Percentiles rank a stretch among this genome's conserved stretches.
phyloP scores from a whole-genome alignment of 139 green algal species.

The Pleodorina starrii region DNA sequence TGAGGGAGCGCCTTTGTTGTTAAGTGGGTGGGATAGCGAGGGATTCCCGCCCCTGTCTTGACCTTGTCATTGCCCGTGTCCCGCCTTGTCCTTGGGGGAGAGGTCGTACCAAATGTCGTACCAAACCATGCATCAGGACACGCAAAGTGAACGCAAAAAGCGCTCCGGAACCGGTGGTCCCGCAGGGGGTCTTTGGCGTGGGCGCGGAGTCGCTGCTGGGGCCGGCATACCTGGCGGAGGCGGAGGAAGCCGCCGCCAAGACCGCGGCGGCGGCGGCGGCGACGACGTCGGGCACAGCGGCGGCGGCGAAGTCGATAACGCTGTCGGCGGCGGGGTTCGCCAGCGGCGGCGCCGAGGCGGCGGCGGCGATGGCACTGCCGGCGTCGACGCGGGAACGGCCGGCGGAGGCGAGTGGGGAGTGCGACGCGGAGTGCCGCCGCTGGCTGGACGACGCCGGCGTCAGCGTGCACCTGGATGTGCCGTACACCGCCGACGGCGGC shows the following conservation, averaged over 20 bases:
- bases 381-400: not conserved
- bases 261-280: not conserved
- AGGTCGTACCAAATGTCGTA: too few relatives aligned
- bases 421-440: not conserved
- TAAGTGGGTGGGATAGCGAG: too few relatives aligned
- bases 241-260: too few relatives aligned
- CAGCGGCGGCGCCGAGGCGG: not conserved
- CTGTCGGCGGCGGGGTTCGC: too few relatives aligned
- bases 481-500: not conserved
- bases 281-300: not conserved
- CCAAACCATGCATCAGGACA: too few relatives aligned
- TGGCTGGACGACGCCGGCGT: not conserved
- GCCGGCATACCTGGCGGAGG: not conserved
- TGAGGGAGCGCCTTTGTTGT: too few relatives aligned
- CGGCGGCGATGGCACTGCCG: not conserved
- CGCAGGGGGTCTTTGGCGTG: not conserved
- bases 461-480: conserved; percentile 30
- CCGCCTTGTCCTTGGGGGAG: too few relatives aligned
- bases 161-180: too few relatives aligned
- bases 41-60: too few relatives aligned
- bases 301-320: too few relatives aligned
- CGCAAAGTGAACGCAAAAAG: too few relatives aligned
- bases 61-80: too few relatives aligned
- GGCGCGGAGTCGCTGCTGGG: not conserved
- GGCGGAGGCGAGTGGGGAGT: not conserved